phyloP scores from a whole-genome alignment of 1,139 yeast genomes.

The Suhomyces bolitotheri region DNA sequence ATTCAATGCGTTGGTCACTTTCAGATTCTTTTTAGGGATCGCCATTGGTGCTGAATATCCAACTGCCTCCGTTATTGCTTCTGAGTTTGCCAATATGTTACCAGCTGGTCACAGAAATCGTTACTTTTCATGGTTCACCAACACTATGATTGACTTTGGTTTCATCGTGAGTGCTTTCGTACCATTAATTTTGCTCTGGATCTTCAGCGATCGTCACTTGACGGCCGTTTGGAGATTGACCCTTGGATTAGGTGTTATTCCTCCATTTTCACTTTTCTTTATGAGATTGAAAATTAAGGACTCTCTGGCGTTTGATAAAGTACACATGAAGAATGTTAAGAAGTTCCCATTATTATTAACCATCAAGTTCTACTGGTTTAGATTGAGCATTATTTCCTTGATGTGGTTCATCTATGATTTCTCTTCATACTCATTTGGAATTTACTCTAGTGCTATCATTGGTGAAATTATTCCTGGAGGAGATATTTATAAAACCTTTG shows the following conservation, averaged over 20 bases:
- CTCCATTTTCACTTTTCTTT: conserved; percentile 76
- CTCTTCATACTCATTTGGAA: conserved; percentile 82
- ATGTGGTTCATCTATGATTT: conserved; percentile 94
- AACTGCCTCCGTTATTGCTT: conserved; percentile 89
- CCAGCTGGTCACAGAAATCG: conserved; percentile 84
- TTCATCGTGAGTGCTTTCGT: conserved; percentile 83
- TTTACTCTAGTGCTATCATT: conserved; percentile 72
- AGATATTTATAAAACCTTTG: conserved; percentile 72
- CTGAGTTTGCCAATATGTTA: conserved; percentile 81
- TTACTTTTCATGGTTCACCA: conserved; percentile 87
- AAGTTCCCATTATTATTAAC: conserved; percentile 67
- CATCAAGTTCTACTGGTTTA: conserved; percentile 81
- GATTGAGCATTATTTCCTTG: conserved; percentile 66
- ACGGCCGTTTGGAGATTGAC: conserved; percentile 89
- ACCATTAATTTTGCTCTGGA: conserved; percentile 84
- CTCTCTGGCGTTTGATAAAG: conserved; percentile 66
- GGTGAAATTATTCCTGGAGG: conserved; percentile 58
- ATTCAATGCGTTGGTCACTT: conserved; percentile 78
- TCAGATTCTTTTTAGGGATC: conserved; percentile 83
- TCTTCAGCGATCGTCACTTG: conserved; percentile 68
- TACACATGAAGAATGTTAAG: conserved; percentile 62
- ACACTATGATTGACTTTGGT: conserved; percentile 84
- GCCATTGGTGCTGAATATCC: conserved; percentile 93
- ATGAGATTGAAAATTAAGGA: conserved; percentile 76
- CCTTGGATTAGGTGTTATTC: conserved; percentile 90